Percentiles rank a stretch among this genome's conserved stretches.
These are phyloP conservation scores for Neofusicoccum sp. DNA, from an alignment of 2,329 filamentous ascomycete genomes.

Conservation along the genomic window DNA sequence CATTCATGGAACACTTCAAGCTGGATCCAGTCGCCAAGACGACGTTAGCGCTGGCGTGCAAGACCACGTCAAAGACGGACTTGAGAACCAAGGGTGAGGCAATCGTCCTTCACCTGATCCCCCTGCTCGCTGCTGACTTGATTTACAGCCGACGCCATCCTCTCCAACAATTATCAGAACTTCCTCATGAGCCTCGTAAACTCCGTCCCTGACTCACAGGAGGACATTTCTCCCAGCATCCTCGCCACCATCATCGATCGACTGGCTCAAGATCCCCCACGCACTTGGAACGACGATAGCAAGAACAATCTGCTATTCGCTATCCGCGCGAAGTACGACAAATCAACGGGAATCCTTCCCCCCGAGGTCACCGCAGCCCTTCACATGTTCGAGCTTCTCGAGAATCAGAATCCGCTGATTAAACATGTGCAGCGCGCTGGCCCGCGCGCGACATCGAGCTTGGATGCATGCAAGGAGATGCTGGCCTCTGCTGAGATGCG, in stretches of 20 bases:
- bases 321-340: conserved; percentile 64
- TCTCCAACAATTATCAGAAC: conserved; percentile 73
- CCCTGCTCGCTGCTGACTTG: conserved; percentile 19
- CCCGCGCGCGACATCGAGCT: conserved; percentile 69
- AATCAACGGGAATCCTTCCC: conserved; percentile 51
- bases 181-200: conserved; percentile 76
- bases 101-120: background rate
- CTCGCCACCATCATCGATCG: conserved; percentile 80
- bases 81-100: conserved; percentile 80
- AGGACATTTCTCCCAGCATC: conserved; percentile 66
- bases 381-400: conserved; percentile 65
- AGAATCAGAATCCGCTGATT: conserved; percentile 58
- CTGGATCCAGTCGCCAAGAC: conserved; percentile 86
- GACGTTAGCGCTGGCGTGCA: conserved; percentile 84
- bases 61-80: conserved; percentile 74
- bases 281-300: conserved; percentile 75
- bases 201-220: conserved; percentile 56
- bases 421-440: conserved; percentile 71
- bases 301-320: conserved; percentile 67
- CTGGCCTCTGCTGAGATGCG: conserved; percentile 57
- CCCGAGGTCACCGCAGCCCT: conserved; percentile 68
- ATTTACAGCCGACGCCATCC: conserved; percentile 76
- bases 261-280: conserved; percentile 81
- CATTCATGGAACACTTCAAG: conserved; percentile 95
- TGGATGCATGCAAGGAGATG: conserved; percentile 65